Base-by-base conservation (phyloP, 2,329 filamentous ascomycete genomes). In the Calonectria pseudoreteaudii region DNA sequence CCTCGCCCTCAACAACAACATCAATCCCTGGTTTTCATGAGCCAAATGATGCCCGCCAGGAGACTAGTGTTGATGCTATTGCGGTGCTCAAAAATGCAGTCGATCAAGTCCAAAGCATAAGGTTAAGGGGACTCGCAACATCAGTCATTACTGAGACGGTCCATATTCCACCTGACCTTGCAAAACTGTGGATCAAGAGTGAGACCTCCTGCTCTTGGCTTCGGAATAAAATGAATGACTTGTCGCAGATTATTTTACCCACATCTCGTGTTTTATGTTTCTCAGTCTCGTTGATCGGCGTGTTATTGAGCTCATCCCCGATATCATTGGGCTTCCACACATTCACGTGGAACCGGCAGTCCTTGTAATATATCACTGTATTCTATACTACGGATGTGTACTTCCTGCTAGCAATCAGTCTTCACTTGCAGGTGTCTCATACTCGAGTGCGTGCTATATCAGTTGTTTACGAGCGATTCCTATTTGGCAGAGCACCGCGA, bases 401-500 rank as follows among this genome's bases (percentile, higher is more conserved):
- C 56, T 62, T 41, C 56, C 56, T 11, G 56, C 34, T 14, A 62
- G 56, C 23, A 62, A 62, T 20, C 13, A 62, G 20, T 18, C 34
- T 11, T 62, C 56, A 4, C 34, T 41, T 13, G 26, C 36, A 2
- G 7, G 56, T 16, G 36, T 62, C 56, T 62, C 56, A 41, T 62
- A 62, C 18, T 62, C 56, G 3, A 62, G 16, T 11, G 9, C 34
- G 3, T 62, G 56, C 16, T 62, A 62, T 20, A 62, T 62, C 23
- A n/a, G 56, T 26, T 62, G 56, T 18, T 26, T 62, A 7, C n/a
- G 56, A 6, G 56, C 56, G 7, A 41, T 62, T 62, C 56, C 56
- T 62, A 14, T 62, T 41, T 62, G 56, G 56, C 56, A 62, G 18
- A 36, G n/a, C n/a, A 62, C 56, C 26, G 56, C 56, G n/a, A 62